Evolutionary conservation across 2,329 filamentous ascomycete genomes (phyloP), one percentile per base, ranked within the genome.

Genomic region (Cladosporium sp.): DNA sequence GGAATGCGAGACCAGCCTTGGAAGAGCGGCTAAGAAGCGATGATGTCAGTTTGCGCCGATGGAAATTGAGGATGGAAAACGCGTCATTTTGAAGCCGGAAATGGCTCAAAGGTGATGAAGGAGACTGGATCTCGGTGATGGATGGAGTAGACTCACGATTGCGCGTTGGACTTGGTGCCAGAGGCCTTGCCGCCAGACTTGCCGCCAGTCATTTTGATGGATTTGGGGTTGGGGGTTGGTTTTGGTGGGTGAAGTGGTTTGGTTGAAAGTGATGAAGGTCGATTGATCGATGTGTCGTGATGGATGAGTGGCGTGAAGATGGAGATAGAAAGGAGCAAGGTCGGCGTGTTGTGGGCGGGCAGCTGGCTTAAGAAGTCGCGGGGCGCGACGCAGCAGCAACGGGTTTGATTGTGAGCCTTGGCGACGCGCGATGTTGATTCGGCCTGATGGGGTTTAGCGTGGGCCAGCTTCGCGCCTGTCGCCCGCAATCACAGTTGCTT

Each of bases 151-250:
- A 91, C 93, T 89, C 85, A 98, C 95, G 93, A 97, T 88, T 98
- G 95, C 79, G 95, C 91, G 87, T 91, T 96, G 76, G 78, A 79
- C 92, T 99, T 99, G 86, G 91, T 90, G 86, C 93, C 93, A 85
- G 91, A 94, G 86, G 94, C 93, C 91, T 98, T 98, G 89, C 95
- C 95, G 84, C 95, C 95, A 85, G 94, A 97, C 86, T 99, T 99
- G 84, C 95, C 94, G 88, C 94, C 94, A 92, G 95, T 96, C 95
- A 99, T 99, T 91, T 92, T 97, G 90, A 87, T 79, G 72, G 80
- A 77, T 76, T 77, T 80, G 77, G 73, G 68, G 72, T 78, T 75
- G 74, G 70, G 68, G 70, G 69, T 69, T 37, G 77, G 73, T 70
- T 77, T 74, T 72, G 69, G 74, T 75, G 74, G 70, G 72, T 70